Percentiles rank a stretch among this genome's conserved stretches.
Evolutionary conservation across 1,284 basidiomycete genomes (phyloP).

Genomic region (Apiotrichum akiyoshidainum): DNA sequence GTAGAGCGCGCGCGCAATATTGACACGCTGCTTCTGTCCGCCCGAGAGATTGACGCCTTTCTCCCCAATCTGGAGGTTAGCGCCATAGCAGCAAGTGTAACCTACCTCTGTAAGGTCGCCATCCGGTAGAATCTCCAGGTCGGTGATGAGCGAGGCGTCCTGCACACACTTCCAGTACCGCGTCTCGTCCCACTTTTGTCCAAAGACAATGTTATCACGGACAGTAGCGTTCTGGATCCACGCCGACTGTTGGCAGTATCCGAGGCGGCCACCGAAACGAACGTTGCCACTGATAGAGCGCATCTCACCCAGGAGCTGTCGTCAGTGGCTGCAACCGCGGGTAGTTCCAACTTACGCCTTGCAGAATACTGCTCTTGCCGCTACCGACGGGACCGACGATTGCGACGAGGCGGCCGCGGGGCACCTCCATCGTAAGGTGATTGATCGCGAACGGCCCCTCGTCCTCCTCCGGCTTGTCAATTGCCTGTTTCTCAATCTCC

Average conservation of each 20-base stretch:
- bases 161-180: constrained; percentile 66
- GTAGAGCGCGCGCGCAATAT: constrained; percentile 76
- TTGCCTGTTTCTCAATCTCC: background rate
- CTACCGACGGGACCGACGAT: constrained; percentile 62
- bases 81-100: constrained; percentile 54
- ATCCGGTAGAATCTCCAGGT: constrained; percentile 67
- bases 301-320: constrained; percentile 66
- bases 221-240: constrained; percentile 85
- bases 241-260: constrained; percentile 71
- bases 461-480: background rate
- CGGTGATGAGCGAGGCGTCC: constrained; percentile 62
- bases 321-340: background rate
- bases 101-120: constrained; percentile 66
- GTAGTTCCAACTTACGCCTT: constrained; percentile 55
- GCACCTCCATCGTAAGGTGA: constrained; percentile 58
- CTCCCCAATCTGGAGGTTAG: constrained; percentile 58
- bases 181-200: constrained; percentile 63
- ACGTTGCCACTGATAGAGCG: constrained; percentile 58
- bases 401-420: constrained; percentile 61
- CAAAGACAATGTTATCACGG: constrained; percentile 60
- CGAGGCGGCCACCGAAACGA: constrained; percentile 65
- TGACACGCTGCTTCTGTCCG: constrained; percentile 53
- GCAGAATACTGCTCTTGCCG: constrained; percentile 64
- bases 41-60: constrained; percentile 53
- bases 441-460: constrained; percentile 56